A percentile compares a stretch with the other conserved stretches of the same genome.
phyloP scores from a whole-genome alignment of 768 basidiomycete genomes.

The Leccinum aurantiacum region DNA sequence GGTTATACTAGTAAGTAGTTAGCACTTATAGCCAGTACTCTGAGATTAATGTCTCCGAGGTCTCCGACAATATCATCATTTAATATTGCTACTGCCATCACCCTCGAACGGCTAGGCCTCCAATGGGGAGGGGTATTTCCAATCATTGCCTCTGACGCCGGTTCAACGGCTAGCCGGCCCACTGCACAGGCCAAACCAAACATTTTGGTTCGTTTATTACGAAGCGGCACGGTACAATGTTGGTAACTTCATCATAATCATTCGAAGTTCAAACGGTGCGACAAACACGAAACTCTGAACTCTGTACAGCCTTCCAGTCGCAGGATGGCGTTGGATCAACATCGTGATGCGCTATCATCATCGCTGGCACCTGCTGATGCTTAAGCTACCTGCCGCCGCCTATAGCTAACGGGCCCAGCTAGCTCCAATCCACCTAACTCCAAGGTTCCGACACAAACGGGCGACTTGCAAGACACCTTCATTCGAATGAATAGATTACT shows the following conservation, averaged over 20 bases:
- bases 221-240: background rate
- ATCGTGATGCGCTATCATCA: constrained; percentile 1
- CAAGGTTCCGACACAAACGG: background rate
- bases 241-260: background rate
- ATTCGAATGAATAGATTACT: background rate
- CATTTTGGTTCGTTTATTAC: background rate
- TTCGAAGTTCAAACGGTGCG: background rate
- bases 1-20: background rate
- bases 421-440: background rate
- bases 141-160: background rate
- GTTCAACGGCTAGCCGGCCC: background rate
- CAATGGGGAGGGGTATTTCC: background rate
- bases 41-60: background rate
- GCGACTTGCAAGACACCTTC: background rate
- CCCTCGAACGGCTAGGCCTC: background rate
- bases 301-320: background rate
- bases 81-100: background rate
- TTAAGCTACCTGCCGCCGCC: background rate
- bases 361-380: background rate
- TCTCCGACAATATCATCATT: background rate
- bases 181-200: background rate
- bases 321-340: background rate
- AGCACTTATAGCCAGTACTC: background rate
- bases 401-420: background rate
- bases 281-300: background rate